Conservation (phyloP, 2,329 filamentous ascomycete species). For the Ophiostoma himal-ulmi region DNA sequence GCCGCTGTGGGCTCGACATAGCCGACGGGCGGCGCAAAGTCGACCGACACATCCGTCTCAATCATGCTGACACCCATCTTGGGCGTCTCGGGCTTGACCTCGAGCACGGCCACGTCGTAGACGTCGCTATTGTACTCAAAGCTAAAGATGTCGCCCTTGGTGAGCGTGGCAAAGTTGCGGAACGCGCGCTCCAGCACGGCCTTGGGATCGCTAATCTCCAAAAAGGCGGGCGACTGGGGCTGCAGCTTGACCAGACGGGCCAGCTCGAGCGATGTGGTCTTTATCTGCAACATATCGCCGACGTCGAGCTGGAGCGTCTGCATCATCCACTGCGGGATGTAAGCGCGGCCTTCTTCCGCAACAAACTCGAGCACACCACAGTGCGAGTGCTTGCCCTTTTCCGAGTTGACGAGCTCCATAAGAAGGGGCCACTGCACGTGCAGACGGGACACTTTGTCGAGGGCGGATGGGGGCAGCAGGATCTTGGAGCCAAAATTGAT, state of each 20-base stretch:
- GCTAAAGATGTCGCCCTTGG: slow-evolving; percentile 89
- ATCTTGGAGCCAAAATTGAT: slow-evolving; percentile 98
- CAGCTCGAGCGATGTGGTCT: slow-evolving; percentile 85
- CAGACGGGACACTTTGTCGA: slow-evolving; percentile 92
- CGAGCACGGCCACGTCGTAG: slow-evolving; percentile 87
- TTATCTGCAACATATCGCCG: slow-evolving; percentile 90
- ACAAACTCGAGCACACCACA: slow-evolving; percentile 96
- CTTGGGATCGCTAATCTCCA: slow-evolving; percentile 95
- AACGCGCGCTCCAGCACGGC: slow-evolving; percentile 96
- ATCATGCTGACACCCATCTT: slow-evolving; percentile 89
- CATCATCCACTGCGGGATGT: slow-evolving; percentile 98
- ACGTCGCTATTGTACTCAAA: slow-evolving; percentile 94
- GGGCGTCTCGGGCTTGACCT: slow-evolving; percentile 79
- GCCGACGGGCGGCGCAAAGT: slow-evolving; percentile 89
- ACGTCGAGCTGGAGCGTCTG: slow-evolving; percentile 81
- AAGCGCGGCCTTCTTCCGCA: slow-evolving; percentile 92
- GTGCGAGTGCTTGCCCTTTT: slow-evolving; percentile 73
- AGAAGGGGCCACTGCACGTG: slow-evolving; percentile 97
- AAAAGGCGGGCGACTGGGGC: slow-evolving; percentile 85
- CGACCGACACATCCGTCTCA: slow-evolving; percentile 92
- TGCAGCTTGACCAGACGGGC: slow-evolving; percentile 94
- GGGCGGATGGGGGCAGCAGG: slow-evolving; percentile 88
- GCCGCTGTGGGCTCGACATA: slow-evolving; percentile 68
- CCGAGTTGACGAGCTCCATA: slow-evolving; percentile 90
- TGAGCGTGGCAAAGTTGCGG: slow-evolving; percentile 89